These are phyloP conservation scores for Scutellaria minor DNA, from an alignment of 257 asterid species.

Conservation along the genomic window DNA sequence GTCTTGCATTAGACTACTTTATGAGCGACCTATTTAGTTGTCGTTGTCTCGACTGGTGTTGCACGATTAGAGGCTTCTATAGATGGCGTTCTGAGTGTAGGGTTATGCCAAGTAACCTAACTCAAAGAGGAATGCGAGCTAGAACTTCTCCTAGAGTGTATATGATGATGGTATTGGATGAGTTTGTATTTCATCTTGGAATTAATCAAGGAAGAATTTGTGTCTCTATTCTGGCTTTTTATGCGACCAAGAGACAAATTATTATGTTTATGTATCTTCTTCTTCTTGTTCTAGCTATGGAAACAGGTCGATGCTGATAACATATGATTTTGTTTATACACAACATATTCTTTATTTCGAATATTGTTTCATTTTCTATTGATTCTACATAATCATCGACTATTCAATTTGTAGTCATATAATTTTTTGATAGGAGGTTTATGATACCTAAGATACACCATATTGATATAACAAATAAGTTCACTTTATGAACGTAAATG, in stretches of 20 bases:
- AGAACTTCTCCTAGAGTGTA: slow-evolving; percentile 11
- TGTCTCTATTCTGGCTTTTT: slow-evolving; percentile 23
- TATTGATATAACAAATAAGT: no score
- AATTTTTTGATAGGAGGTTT: background rate
- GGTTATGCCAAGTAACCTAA: background rate
- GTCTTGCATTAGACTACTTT: background rate
- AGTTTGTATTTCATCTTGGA: slow-evolving; percentile 21
- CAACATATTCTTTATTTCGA: background rate
- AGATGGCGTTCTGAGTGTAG: background rate
- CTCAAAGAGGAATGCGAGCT: slow-evolving; percentile 23
- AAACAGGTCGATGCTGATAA: slow-evolving; percentile 13
- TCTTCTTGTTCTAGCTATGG: background rate
- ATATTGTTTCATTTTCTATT: background rate
- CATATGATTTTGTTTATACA: background rate
- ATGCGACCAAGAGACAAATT: background rate
- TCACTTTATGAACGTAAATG: no score
- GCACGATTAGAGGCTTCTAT: background rate
- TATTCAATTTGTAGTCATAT: background rate
- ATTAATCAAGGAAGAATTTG: slow-evolving; percentile 25
- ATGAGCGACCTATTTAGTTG: slow-evolving; percentile 21
- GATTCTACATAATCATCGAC: background rate
- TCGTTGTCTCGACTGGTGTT: background rate
- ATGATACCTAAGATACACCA: background rate
- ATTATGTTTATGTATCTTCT: slow-evolving; percentile 16
- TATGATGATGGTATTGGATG: background rate